Evolutionary conservation across 371 early-diverging fungal species (phyloP).

Genomic region (Apophysomyces trapeziformis): DNA sequence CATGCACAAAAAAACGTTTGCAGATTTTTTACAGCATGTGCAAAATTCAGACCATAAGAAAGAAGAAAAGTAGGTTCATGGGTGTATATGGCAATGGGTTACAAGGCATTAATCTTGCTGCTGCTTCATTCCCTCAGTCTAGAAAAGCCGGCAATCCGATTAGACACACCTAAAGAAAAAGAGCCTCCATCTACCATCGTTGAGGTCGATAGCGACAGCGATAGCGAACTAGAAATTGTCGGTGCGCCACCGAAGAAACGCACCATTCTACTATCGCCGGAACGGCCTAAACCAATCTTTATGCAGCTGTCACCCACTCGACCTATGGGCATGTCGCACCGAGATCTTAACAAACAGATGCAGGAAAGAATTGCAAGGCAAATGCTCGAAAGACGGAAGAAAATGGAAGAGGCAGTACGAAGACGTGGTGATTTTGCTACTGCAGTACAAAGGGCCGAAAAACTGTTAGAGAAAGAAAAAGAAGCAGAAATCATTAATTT

Average conservation of each 20-base stretch:
- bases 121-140: neutral
- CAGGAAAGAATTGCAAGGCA: slow-evolving; percentile 34
- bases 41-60: slow-evolving; percentile 9
- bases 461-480: slow-evolving; percentile 40
- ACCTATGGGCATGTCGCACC: slow-evolving; percentile 18
- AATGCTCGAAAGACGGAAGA: slow-evolving; percentile 31
- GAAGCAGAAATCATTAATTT: slow-evolving; percentile 29
- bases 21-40: slow-evolving; percentile 14
- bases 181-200: neutral
- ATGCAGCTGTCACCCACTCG: slow-evolving; percentile 4
- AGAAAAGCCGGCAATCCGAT: slow-evolving; percentile 1
- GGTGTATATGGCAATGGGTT: neutral
- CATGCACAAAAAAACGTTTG: slow-evolving; percentile 18
- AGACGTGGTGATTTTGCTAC: slow-evolving; percentile 36
- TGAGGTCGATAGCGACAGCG: slow-evolving; percentile 12
- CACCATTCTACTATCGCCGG: slow-evolving; percentile 15
- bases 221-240: slow-evolving; percentile 30
- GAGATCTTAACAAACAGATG: slow-evolving; percentile 34
- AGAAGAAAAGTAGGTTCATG: neutral
- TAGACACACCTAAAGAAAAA: neutral
- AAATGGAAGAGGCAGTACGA: slow-evolving; percentile 40
- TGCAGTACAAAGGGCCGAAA: slow-evolving; percentile 41
- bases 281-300: slow-evolving; percentile 7
- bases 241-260: slow-evolving; percentile 11
- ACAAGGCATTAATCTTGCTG: neutral